Percentiles rank a stretch among this genome's conserved stretches.
phyloP scores from a whole-genome alignment of 2,329 filamentous ascomycete genomes.

The Aspergillus pseudonomiae region DNA sequence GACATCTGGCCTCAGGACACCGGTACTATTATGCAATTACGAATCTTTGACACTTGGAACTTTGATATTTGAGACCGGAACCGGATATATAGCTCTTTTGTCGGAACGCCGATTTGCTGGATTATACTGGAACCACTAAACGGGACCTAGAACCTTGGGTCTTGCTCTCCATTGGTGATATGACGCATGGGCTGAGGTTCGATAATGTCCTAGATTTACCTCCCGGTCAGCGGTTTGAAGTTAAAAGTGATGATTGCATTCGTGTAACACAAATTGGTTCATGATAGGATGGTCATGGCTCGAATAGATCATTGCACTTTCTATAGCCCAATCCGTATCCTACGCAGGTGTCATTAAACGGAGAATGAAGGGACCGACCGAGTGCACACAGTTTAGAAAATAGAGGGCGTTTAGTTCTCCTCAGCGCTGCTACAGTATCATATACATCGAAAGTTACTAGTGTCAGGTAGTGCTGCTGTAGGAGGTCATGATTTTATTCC shows the following conservation, averaged over 20 bases:
- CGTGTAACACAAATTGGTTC: neutral
- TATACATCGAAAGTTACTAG: neutral
- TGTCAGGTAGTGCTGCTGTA: neutral
- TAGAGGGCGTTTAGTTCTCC: neutral
- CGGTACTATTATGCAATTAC: neutral
- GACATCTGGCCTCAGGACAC: neutral
- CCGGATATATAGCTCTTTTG: neutral
- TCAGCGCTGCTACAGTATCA: neutral
- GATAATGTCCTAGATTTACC: neutral
- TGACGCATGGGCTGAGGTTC: neutral
- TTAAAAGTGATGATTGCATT: neutral
- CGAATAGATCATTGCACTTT: neutral
- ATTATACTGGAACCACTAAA: neutral
- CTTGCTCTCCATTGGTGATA: neutral
- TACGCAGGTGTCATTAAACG: too few species aligned
- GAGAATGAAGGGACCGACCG: neutral
- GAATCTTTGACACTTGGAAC: neutral
- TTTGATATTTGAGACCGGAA: too few species aligned
- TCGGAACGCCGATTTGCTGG: neutral
- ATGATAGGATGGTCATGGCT: neutral
- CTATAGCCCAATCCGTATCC: neutral
- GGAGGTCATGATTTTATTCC: neutral
- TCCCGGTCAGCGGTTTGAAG: neutral
- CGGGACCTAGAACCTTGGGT: neutral
- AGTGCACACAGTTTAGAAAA: neutral